Conservation (phyloP, 768 basidiomycete species). For the Boletus tomentosulus region DNA sequence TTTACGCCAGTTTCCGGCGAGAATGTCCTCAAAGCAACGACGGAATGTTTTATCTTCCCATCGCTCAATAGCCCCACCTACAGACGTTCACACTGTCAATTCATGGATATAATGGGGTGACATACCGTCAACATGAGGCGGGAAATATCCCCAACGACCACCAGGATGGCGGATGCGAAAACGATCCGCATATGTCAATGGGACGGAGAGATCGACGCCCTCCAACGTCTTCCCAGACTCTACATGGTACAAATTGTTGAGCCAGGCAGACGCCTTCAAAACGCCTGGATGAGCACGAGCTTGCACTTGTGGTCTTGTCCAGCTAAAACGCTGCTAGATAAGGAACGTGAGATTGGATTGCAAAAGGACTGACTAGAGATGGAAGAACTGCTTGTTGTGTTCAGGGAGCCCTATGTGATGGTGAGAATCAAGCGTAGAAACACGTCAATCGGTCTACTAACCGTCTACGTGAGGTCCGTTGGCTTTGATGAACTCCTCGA, state of each 20-base stretch:
- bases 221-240: slow-evolving; percentile 37
- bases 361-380: slow-evolving; percentile 53
- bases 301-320: slow-evolving; percentile 55
- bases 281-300: slow-evolving; percentile 68
- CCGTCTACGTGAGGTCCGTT: slow-evolving; percentile 54
- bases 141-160: slow-evolving; percentile 46
- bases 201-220: slow-evolving; percentile 56
- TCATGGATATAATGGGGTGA: slow-evolving; percentile 20
- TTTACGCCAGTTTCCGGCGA: slow-evolving; percentile 55
- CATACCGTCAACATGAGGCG: slow-evolving; percentile 50
- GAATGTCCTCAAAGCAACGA: slow-evolving; percentile 56
- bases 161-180: slow-evolving; percentile 73
- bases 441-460: slow-evolving; percentile 12
- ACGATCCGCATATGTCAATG: slow-evolving; percentile 68
- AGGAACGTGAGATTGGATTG: neutral
- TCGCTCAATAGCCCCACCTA: slow-evolving; percentile 71
- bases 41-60: slow-evolving; percentile 64
- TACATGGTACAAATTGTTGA: slow-evolving; percentile 60
- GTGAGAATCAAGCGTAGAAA: neutral
- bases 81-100: neutral
- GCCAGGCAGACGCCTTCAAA: slow-evolving; percentile 51
- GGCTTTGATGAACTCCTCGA: slow-evolving; percentile 51
- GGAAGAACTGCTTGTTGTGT: slow-evolving; percentile 67
- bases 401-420: slow-evolving; percentile 43
- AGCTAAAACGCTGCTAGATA: slow-evolving; percentile 26